Base-by-base conservation (phyloP, 768 basidiomycete species). In the Psilocybe cubensis region DNA sequence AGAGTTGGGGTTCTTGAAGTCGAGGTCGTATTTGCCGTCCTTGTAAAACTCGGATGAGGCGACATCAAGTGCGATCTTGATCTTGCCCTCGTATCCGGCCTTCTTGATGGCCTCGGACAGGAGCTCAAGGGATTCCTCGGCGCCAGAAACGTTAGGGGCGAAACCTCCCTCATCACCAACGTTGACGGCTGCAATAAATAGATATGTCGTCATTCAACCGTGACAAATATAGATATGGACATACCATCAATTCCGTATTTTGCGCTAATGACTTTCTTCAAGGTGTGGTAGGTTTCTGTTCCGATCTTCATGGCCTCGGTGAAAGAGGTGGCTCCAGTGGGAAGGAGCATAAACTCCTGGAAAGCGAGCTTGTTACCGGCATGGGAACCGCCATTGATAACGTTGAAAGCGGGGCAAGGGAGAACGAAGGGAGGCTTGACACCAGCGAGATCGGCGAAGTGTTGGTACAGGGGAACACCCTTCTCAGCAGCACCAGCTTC, bases 41-140 rank as follows among this genome's bases (percentile, higher is more conserved):
- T 97, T 98, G 89, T 94, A 99, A 84, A 99, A 99, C 76, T 99
- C 97, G 74, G 96, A 98, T 1, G 96, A 97, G 54, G 97, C 97
- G 63, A 97, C 96, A 68, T 97, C 96, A 63, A 99, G 92, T 58
- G 91, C 96, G 73, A 99, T 98, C 78, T 98, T 92, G 79, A 99
- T 89, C 81, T 97, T 97, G 71, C 94, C 97, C 73, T 96, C 92
- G 76, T 97, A 98, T 40, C 97, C 97, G 23, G 97, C 96, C 80
- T 94, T 92, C 76, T 92, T 89, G 83, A 99, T 98, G 67, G 97
- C 97, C 73, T 96, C 94, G 41, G 85, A 83, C 60, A 99, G 84
- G 67, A 99, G 87, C 67, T 99, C 96, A 61, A 98, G 92, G 31
- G 95, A 93, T 75, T 98, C 97, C 60, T 98, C 97, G 57, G 97